These are phyloP conservation scores for Lumnitzera littorea DNA, from an alignment of 345 rosid species.

Conservation along the genomic window DNA sequence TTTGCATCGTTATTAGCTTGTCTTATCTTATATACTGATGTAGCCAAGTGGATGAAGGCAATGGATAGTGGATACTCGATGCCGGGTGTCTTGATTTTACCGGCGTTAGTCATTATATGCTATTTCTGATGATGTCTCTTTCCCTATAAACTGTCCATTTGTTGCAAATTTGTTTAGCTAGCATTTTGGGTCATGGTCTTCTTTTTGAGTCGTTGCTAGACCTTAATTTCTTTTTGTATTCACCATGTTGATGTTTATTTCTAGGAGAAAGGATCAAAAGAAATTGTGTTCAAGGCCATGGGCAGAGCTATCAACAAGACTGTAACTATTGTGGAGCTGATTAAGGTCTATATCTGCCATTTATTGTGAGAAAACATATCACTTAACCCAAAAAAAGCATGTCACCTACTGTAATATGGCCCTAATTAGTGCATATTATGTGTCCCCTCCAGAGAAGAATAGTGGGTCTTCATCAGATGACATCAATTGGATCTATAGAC, in stretches of 20 bases:
- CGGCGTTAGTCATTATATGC: too few species aligned
- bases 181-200: too few species aligned
- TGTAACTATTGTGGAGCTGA: conserved; percentile 83
- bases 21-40: too few species aligned
- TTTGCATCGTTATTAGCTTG: too few species aligned
- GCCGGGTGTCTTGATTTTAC: too few species aligned
- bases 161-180: too few species aligned
- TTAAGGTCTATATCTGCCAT: conserved; percentile 41
- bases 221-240: background rate
- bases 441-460: conserved; percentile 66
- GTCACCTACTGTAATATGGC: background rate
- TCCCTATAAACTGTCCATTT: too few species aligned
- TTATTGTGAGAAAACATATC: background rate
- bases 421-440: background rate
- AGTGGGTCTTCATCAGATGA: conserved; percentile 84
- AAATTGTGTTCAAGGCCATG: conserved; percentile 93
- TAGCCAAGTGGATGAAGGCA: too few species aligned
- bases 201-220: background rate
- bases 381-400: background rate
- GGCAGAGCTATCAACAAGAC: conserved; percentile 97
- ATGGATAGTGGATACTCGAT: too few species aligned
- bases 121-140: too few species aligned
- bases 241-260: background rate
- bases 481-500: conserved; percentile 84
- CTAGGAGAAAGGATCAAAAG: conserved; percentile 73